These are phyloP conservation scores for Neospermospora avenae DNA, from an alignment of 2,329 filamentous ascomycete genomes.

Conservation along the genomic window DNA sequence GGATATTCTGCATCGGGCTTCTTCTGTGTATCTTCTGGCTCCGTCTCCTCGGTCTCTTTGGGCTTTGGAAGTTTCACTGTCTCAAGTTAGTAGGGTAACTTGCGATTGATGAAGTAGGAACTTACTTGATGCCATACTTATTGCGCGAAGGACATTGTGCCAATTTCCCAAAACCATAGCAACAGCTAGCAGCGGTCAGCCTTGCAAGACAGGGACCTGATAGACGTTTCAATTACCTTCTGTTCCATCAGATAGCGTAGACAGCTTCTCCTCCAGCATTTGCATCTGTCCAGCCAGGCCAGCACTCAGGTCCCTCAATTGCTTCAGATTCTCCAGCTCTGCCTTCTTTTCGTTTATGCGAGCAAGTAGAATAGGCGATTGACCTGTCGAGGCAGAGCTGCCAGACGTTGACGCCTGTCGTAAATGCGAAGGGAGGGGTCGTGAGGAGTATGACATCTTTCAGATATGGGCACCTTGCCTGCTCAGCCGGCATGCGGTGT, in stretches of 20 bases:
- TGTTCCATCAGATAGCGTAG: constrained; percentile 75
- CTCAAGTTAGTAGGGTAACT: constrained; percentile 14
- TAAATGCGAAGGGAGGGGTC: constrained; percentile 62
- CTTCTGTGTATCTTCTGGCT: constrained; percentile 41
- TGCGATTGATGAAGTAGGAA: background rate
- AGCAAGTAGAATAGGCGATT: constrained; percentile 67
- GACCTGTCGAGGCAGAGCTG: constrained; percentile 48
- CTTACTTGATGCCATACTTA: constrained; percentile 82
- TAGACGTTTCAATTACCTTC: constrained; percentile 65
- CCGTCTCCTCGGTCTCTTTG: constrained; percentile 41
- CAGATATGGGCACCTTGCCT: background rate
- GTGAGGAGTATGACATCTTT: constrained; percentile 54
- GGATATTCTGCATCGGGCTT: constrained; percentile 40
- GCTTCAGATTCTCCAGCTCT: constrained; percentile 74
- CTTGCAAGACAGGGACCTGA: too few relatives aligned
- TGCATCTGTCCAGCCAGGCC: constrained; percentile 81
- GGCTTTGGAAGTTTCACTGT: constrained; percentile 68
- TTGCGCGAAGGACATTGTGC: constrained; percentile 81
- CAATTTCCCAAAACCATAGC: constrained; percentile 83
- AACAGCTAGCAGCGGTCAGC: constrained; percentile 54
- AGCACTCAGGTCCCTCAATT: constrained; percentile 74
- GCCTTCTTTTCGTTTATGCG: constrained; percentile 84
- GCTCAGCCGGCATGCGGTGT: background rate
- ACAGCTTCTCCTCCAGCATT: constrained; percentile 71
- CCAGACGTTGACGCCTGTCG: constrained; percentile 58